Conservation (phyloP, 108 stramenopile genomes). For the Cyclostephanos invisitatus region DNA sequence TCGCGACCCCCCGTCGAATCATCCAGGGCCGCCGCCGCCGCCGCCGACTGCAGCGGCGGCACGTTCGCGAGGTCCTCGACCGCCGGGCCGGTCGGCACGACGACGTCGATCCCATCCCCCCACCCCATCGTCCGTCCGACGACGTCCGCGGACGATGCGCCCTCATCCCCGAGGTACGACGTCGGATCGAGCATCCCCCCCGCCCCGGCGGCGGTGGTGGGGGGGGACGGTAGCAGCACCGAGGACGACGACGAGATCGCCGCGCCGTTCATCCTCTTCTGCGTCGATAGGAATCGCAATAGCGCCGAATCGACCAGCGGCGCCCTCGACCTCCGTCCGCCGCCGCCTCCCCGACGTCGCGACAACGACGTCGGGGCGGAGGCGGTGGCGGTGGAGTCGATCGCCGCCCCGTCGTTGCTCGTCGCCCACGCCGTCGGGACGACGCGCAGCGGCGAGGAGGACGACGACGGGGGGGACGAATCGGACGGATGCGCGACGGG, state of each 20-base stretch:
- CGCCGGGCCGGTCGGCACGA: no score
- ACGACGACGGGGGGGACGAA: slow-evolving; percentile 14
- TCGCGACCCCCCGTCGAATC: background rate
- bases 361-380: background rate
- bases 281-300: slow-evolving; percentile 65
- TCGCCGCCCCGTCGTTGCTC: slow-evolving; percentile 42
- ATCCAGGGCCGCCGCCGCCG: slow-evolving; percentile 3
- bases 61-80: slow-evolving; percentile 3
- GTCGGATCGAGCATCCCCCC: no score
- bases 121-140: no score
- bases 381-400: slow-evolving; percentile 8
- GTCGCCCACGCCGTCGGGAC: slow-evolving; percentile 38
- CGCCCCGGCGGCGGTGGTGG: no score
- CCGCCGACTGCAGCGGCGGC: no score
- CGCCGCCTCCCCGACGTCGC: background rate
- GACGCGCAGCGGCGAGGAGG: slow-evolving; percentile 36
- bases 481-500: background rate
- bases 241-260: background rate
- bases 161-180: no score
- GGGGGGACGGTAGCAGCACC: no score
- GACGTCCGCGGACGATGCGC: no score
- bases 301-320: slow-evolving; percentile 76
- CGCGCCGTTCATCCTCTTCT: slow-evolving; percentile 37
- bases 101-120: no score
- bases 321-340: slow-evolving; percentile 40